A percentile compares a stretch with the other conserved stretches of the same genome.
phyloP scores from a whole-genome alignment of 176 grass and related monocot species.

The Oryza punctata region DNA sequence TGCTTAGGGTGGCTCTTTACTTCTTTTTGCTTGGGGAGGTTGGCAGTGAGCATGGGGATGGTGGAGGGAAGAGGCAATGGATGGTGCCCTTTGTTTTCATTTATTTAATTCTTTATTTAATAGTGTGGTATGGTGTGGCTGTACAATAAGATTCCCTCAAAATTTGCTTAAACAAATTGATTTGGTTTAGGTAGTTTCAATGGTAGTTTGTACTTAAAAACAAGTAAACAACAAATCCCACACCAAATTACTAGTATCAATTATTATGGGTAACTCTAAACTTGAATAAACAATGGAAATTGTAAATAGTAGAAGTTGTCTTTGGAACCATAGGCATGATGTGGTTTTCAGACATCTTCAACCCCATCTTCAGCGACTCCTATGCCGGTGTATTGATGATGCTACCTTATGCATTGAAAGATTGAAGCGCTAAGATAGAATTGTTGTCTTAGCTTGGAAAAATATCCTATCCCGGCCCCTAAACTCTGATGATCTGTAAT shows the following conservation, averaged over 20 bases:
- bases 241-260: not conserved
- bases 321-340: too few relatives aligned
- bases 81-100: constrained; percentile 41
- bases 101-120: constrained; percentile 24
- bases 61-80: constrained; percentile 30
- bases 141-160: constrained; percentile 41
- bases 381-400: too few relatives aligned
- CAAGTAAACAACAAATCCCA: not conserved
- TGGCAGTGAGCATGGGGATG: constrained; percentile 26
- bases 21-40: constrained; percentile 28
- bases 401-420: too few relatives aligned
- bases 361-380: too few relatives aligned
- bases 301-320: too few relatives aligned
- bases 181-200: not conserved
- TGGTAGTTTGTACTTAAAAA: not conserved
- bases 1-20: constrained; percentile 10
- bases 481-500: too few relatives aligned
- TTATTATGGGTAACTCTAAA: not conserved
- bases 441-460: too few relatives aligned
- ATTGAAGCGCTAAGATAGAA: too few relatives aligned
- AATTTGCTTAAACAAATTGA: constrained; percentile 40
- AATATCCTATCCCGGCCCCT: too few relatives aligned
- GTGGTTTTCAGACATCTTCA: too few relatives aligned
- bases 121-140: constrained; percentile 30
- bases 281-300: not conserved